Base-by-base conservation (phyloP, 148 eudicot genomes). In the Amaranthus cruentus region DNA sequence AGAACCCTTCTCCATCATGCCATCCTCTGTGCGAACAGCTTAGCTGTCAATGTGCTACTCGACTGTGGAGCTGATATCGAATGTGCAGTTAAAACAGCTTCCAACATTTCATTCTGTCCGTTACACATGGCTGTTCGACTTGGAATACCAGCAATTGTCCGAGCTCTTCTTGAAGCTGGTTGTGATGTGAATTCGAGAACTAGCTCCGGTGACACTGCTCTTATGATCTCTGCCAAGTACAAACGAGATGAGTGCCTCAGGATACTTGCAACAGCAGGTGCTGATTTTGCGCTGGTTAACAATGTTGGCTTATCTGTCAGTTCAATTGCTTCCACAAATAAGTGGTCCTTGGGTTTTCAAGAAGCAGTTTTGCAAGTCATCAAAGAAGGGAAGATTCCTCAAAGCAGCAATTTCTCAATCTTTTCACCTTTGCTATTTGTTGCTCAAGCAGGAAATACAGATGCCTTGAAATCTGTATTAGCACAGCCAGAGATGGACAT, bases 1-100 rank as follows among this genome's bases (percentile, higher is more conserved):
- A 85, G 98, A 81, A 90, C 85, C n/a, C 91, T 90, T 64, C 88
- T 91, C 63, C 98, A 95, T 80, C 96, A 91, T 71, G 97, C 98
- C 78, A 84, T 95, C 54, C 93, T 95, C 18, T 95, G 98, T 59
- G 74, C 80, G 62, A 90, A 84, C 56, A 15, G 58, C 1, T 75
- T 69, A 66, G 98, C 97, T 9, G 81, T 84, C 71, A 83, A 80
- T 7, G 77, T 83, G 43, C 84, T 95, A 3, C 61, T 95, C 15
- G 86, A 82, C 43, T 78, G 78, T 47, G 89, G 91, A 66, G 84
- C 90, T 69, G 55, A 85, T 46, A 61, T 83, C 4, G 91, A 89
- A 73, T 69, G 80, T 74, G 88, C 88, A 2, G 75, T 84, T 63
- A 81, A 68, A 77, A 83, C 91, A 76, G 62, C 65, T 12, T 71